Percentiles rank a stretch among this genome's conserved stretches.
These are phyloP conservation scores for Podaxis sp. DNA, from an alignment of 768 basidiomycete genomes.

Conservation along the genomic window DNA sequence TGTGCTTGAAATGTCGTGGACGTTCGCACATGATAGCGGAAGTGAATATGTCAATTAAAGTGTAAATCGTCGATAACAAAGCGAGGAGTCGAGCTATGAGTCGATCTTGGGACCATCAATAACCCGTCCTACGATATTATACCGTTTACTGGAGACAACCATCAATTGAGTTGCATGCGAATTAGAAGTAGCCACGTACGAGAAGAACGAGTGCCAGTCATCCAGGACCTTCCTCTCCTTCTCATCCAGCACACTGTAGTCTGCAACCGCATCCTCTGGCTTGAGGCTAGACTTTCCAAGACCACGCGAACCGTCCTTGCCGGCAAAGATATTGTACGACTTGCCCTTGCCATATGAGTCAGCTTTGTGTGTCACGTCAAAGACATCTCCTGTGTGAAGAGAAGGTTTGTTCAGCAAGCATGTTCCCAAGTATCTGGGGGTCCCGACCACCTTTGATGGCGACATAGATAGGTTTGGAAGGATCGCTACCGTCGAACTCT, in stretches of 20 bases:
- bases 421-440: background rate
- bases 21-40: background rate
- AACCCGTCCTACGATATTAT: constrained; percentile 83
- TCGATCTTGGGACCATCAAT: constrained; percentile 33
- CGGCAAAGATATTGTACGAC: constrained; percentile 85
- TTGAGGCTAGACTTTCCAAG: constrained; percentile 90
- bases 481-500: constrained; percentile 67
- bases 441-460: constrained; percentile 77
- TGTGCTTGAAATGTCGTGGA: background rate
- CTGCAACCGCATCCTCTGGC: constrained; percentile 80
- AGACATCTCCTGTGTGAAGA: constrained; percentile 71
- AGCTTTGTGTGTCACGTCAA: constrained; percentile 82
- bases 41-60: background rate
- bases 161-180: background rate
- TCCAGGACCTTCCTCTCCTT: constrained; percentile 78
- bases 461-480: constrained; percentile 77
- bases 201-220: constrained; percentile 89
- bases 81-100: background rate
- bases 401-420: background rate
- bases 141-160: constrained; percentile 61
- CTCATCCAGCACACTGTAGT: constrained; percentile 75
- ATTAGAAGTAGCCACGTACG: constrained; percentile 47
- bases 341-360: constrained; percentile 88
- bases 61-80: background rate
- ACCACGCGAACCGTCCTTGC: constrained; percentile 89